These are phyloP conservation scores for Neonectria ditissima DNA, from an alignment of 2,329 filamentous ascomycete genomes.

Conservation along the genomic window DNA sequence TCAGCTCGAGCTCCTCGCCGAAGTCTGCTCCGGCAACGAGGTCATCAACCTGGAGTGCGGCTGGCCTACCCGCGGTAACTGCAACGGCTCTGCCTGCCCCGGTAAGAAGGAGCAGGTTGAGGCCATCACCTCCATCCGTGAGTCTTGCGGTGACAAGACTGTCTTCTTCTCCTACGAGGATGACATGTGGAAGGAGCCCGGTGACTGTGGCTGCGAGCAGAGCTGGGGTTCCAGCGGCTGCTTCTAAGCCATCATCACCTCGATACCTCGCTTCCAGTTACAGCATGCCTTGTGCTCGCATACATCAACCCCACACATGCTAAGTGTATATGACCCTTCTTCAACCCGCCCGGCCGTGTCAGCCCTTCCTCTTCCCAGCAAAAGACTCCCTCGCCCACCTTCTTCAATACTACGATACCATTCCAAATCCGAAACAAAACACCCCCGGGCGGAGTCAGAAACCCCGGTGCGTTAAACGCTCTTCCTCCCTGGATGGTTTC, in stretches of 20 bases:
- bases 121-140: conserved; percentile 79
- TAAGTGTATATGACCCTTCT: conserved; percentile 47
- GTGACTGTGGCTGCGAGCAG: conserved; percentile 79
- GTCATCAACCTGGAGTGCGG: conserved; percentile 90
- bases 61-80: conserved; percentile 79
- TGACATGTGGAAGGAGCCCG: conserved; percentile 84
- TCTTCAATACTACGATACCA: conserved; percentile 18
- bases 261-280: conserved; percentile 23
- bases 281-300: conserved; percentile 35
- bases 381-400: conserved; percentile 22
- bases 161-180: conserved; percentile 86
- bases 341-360: conserved; percentile 40
- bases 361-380: conserved; percentile 34
- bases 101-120: conserved; percentile 73
- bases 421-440: conserved; percentile 23
- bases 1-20: conserved; percentile 78
- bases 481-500: conserved; percentile 23
- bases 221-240: conserved; percentile 72
- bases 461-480: conserved; percentile 24
- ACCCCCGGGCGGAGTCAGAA: conserved; percentile 30
- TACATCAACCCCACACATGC: conserved; percentile 35
- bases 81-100: conserved; percentile 80
- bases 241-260: conserved; percentile 35
- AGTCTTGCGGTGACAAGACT: conserved; percentile 73
- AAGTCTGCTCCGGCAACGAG: conserved; percentile 77